phyloP scores from a whole-genome alignment of 2,329 filamentous ascomycete species.

The Aspergillus neotritici region DNA sequence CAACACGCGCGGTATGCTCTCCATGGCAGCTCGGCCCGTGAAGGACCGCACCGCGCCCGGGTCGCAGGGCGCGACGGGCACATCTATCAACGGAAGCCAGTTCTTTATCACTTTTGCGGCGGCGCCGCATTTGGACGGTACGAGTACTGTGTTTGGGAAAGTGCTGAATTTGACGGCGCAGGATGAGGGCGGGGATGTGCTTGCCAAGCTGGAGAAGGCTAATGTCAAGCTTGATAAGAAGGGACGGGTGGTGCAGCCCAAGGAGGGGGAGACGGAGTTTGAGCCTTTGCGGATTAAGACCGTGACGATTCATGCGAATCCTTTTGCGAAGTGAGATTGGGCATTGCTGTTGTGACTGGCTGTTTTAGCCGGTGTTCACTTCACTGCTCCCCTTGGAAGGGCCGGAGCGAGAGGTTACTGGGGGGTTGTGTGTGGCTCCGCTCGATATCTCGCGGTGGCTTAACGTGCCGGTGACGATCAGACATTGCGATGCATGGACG shows the following conservation, averaged over 20 bases:
- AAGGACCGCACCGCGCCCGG: constrained; percentile 43
- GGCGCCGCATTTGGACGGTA: constrained; percentile 59
- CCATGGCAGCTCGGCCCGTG: constrained; percentile 53
- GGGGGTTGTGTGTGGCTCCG: too few species aligned
- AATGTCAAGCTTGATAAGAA: constrained; percentile 60
- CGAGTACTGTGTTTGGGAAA: constrained; percentile 62
- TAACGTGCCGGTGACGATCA: too few species aligned
- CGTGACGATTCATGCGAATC: constrained; percentile 60
- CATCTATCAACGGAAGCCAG: constrained; percentile 51
- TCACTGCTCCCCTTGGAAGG: too few species aligned
- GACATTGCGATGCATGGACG: too few species aligned
- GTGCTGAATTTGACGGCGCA: constrained; percentile 44
- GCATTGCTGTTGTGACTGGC: not conserved
- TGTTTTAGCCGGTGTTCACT: not conserved
- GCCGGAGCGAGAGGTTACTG: too few species aligned
- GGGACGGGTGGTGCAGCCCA: constrained; percentile 48
- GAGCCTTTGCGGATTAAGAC: constrained; percentile 51
- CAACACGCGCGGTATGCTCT: constrained; percentile 53
- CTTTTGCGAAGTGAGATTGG: constrained; percentile 50
- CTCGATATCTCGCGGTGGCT: too few species aligned
- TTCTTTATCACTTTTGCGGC: constrained; percentile 60
- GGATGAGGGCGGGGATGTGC: constrained; percentile 42
- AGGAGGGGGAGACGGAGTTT: constrained; percentile 35
- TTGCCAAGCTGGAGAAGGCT: constrained; percentile 51
- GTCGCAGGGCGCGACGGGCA: constrained; percentile 36